phyloP scores from a whole-genome alignment of 257 asterid species.

The Fraxinus excelsior region DNA sequence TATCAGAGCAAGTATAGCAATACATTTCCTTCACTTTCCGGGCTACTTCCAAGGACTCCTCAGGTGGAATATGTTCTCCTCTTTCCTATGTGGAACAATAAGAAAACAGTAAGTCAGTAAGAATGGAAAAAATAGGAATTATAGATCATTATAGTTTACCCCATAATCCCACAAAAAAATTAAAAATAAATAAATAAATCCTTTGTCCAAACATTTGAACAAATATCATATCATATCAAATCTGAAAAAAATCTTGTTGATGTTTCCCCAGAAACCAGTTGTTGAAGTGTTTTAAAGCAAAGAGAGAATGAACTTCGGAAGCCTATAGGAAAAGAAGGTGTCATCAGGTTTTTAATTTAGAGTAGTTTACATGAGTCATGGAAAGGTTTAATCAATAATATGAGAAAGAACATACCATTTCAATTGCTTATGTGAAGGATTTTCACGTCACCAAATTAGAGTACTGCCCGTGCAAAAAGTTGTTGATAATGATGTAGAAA shows the following conservation, averaged over 20 bases:
- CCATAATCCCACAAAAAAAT: not conserved
- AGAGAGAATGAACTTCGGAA: not conserved
- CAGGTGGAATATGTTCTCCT: conserved; percentile 93
- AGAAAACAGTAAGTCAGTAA: conserved; percentile 12
- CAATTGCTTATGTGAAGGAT: conserved; percentile 4
- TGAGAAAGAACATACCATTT: conserved; percentile 6
- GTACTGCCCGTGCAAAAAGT: conserved; percentile 4
- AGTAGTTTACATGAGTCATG: conserved; percentile 10
- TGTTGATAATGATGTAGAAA: not conserved
- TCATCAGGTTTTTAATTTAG: not conserved
- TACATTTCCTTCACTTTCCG: conserved; percentile 90
- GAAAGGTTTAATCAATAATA: conserved; percentile 8
- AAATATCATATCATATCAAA: conserved; percentile 1
- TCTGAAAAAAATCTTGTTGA: conserved; percentile 11
- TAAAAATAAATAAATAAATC: not conserved
- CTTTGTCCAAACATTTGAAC: not conserved
- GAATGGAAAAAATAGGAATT: conserved; percentile 16
- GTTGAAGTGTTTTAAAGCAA: not conserved
- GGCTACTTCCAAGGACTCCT: conserved; percentile 91
- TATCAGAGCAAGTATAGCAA: conserved; percentile 96
- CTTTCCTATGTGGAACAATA: conserved; percentile 70
- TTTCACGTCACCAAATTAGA: not conserved
- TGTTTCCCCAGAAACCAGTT: not conserved
- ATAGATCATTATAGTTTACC: not conserved
- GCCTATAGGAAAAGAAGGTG: not conserved